Evolutionary conservation across 176 grass and related monocot genomes (phyloP), one percentile per base, ranked within the genome.

Genomic region (Zea luxurians): DNA sequence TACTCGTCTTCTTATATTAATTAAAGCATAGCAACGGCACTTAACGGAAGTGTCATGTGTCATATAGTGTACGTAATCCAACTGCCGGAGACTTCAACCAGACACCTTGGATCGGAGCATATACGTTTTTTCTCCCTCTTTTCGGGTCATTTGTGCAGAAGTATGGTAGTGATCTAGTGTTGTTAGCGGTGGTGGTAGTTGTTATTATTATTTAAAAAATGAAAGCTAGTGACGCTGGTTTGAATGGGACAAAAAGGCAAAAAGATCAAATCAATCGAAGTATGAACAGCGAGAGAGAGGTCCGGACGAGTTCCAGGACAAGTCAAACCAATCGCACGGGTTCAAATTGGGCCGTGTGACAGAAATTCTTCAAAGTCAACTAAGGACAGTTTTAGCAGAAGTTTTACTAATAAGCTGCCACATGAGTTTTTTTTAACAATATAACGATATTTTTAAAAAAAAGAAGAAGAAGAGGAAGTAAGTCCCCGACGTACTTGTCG

Each of bases 241-340:
- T 62, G 45, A 42, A 15, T 5, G 34, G 79, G 42, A 63, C 79
- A 79, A 44, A 61, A 42, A 27, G 37, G 38, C 38, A 52, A 10
- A 47, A 47, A 47, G 45, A 9, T 47, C 45, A 7, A 47, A 47
- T 9, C 45, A 60, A 21, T 21, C 1, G 10, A 79, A 21, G 68
- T 67, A 66, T 80, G 83, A 67, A 74, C 69, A 38, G 10, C 10
- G 18, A 59, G 59, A 66, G 59, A 66, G 15, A 52, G 15, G 48
- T 4, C 34, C 8, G 1, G 9, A 21, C 8, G 58, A 57, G 27
- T 20, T 45, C 8, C 27, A 4, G 11, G 16, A 40, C 41, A 6
- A 13, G 60, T 72, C 59, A 81, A 78, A 60, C 41, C 59, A 66
- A 37, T 10, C 66, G 49, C 85, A 87, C 60, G 60, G 73, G 85